Evolutionary conservation across 371 early-diverging fungal genomes (phyloP).

Genomic region (Syncephalastrum racemosum): DNA sequence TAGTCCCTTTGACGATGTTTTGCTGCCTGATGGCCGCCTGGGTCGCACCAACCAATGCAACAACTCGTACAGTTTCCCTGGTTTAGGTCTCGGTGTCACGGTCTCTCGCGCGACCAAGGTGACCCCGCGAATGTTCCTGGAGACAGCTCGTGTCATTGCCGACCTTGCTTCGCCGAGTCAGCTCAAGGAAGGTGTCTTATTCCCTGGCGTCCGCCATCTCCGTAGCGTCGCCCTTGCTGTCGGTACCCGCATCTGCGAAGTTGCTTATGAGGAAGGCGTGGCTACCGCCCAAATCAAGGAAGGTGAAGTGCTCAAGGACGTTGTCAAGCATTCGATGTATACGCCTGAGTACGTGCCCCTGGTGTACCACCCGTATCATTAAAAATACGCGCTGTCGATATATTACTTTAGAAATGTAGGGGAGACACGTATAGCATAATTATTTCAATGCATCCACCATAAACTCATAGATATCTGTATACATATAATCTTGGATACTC

Average conservation of each 20-base stretch:
- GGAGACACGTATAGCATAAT: too few relatives aligned
- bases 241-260: constrained; percentile 61
- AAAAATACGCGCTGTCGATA: neutral
- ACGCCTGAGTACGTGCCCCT: constrained; percentile 60
- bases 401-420: too few relatives aligned
- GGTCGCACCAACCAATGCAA: constrained; percentile 65
- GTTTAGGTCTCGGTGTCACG: constrained; percentile 61
- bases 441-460: too few relatives aligned
- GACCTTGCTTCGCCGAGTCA: constrained; percentile 58
- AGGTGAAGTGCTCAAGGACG: constrained; percentile 48
- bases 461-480: too few relatives aligned
- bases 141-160: constrained; percentile 60
- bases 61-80: constrained; percentile 64
- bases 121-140: constrained; percentile 60
- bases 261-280: constrained; percentile 57
- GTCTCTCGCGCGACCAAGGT: constrained; percentile 57
- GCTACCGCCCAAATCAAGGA: constrained; percentile 46
- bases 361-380: constrained; percentile 34
- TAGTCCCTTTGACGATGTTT: constrained; percentile 55
- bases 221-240: constrained; percentile 55
- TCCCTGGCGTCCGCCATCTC: constrained; percentile 56
- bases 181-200: constrained; percentile 58
- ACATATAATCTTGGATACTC: too few relatives aligned
- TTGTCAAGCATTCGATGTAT: constrained; percentile 56
- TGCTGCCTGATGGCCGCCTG: constrained; percentile 42